Evolutionary conservation across 192 early-diverging fungal species (phyloP), one percentile per base, ranked within the genome.

Genomic region (Coemansia sp.): DNA sequence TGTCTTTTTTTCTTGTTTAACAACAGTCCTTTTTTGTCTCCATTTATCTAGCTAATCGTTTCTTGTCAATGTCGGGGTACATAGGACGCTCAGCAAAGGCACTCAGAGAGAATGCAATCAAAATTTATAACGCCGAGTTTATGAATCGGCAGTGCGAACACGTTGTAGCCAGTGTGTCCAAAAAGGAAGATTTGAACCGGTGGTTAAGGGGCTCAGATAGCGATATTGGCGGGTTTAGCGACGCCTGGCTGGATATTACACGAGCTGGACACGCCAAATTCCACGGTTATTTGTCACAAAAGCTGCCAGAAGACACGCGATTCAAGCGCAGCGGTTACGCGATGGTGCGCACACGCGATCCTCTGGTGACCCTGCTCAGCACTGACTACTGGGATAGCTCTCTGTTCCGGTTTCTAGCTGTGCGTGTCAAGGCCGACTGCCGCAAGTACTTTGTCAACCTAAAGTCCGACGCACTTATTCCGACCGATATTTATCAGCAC

Each of bases 371-470:
- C 2, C 75, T 95, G 17, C 89, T 96, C 54, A 86, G 87, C 53
- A 85, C 83, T 15, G 89, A 90, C 39, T 79, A 84, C 66, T 94
- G 91, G 86, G 96, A 98, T 72, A 92, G 90, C 29, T 86, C 85
- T 11, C 74, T 90, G 59, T 98, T 85, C 69, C 85, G 94, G 39
- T 98, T 94, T 69, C 76, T 98, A 38, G 86, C 88, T 1, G 53
- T 96, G 53, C 75, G 91, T 21, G 91, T 92, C 8, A 86, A 85
- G 63, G 93, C 93, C 1, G 94, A 98, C 60, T 65, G 80, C 19
- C 82, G 90, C 54, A 91, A 92, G 74, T 98, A 94, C 50, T 80
- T 95, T 86, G 92, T 98, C 59, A 98, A 98, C 69, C 71, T 98
- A 14, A 90, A 94, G 64, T 92, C 94, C 10, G 91, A 94, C 60